Conservation (phyloP, 352 stramenopile genomes). For the Pythium phragmitis region DNA sequence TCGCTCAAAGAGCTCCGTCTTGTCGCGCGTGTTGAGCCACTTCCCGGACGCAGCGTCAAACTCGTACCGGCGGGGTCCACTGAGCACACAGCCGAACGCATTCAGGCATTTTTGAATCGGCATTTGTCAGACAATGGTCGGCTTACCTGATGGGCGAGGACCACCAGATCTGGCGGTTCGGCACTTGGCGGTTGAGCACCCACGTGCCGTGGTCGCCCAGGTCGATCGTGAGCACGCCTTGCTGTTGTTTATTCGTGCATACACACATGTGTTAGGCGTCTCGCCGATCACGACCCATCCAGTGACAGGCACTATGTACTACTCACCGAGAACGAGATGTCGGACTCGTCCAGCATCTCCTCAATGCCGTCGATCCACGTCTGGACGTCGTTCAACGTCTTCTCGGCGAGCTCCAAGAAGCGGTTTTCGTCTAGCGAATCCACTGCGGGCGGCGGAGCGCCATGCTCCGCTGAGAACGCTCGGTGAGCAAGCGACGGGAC, state of each 20-base stretch:
- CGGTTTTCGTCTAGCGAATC: conserved; percentile 63
- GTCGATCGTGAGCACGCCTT: conserved; percentile 95
- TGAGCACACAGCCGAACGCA: conserved; percentile 14
- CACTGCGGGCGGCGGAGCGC: not conserved
- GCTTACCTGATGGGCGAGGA: conserved; percentile 92
- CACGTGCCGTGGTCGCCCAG: conserved; percentile 93
- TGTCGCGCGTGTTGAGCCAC: conserved; percentile 86
- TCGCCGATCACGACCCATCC: not conserved
- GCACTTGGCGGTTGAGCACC: conserved; percentile 98
- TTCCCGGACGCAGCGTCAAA: conserved; percentile 61
- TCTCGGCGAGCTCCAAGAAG: conserved; percentile 78
- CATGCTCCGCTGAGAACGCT: conserved; percentile 9
- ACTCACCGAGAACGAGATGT: conserved; percentile 71
- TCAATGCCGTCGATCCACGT: conserved; percentile 82
- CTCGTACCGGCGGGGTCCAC: conserved; percentile 89
- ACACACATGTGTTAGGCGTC: not conserved
- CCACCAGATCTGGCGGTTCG: conserved; percentile 97
- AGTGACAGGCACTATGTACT: not conserved
- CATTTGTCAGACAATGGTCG: too few species aligned
- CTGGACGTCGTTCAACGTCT: conserved; percentile 71
- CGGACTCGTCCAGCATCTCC: conserved; percentile 83
- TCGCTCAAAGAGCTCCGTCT: conserved; percentile 66
- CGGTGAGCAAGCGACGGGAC: not conserved
- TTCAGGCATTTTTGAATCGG: not conserved
- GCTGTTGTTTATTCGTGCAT: conserved; percentile 36